phyloP scores from a whole-genome alignment of 805 yeast genomes.

The Candida ovalis region DNA sequence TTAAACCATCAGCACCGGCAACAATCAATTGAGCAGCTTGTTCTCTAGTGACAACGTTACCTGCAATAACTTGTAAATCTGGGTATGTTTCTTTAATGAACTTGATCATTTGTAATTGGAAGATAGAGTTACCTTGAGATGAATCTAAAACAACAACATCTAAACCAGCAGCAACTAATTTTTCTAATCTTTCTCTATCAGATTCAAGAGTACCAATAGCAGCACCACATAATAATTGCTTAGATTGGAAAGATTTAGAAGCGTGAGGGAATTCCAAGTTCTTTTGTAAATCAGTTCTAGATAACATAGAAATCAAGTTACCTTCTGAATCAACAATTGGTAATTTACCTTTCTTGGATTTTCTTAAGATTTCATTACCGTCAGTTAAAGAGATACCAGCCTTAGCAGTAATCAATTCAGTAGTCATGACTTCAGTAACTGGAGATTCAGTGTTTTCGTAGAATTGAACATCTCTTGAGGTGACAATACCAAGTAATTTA shows the following conservation, averaged over 20 bases:
- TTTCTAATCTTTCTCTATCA: slow-evolving; percentile 78
- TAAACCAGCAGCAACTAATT: slow-evolving; percentile 92
- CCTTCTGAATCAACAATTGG: slow-evolving; percentile 83
- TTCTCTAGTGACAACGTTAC: slow-evolving; percentile 98
- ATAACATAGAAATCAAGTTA: slow-evolving; percentile 79
- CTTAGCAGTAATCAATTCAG: slow-evolving; percentile 76
- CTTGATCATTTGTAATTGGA: slow-evolving; percentile 90
- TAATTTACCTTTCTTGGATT: slow-evolving; percentile 95
- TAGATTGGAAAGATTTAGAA: slow-evolving; percentile 86
- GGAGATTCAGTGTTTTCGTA: slow-evolving; percentile 63
- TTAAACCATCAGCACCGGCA: slow-evolving; percentile 96
- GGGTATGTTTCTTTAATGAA: slow-evolving; percentile 83
- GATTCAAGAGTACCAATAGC: slow-evolving; percentile 92
- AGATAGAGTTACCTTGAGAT: slow-evolving; percentile 94
- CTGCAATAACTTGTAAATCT: slow-evolving; percentile 85
- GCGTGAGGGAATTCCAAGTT: slow-evolving; percentile 92
- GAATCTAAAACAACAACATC: slow-evolving; percentile 96
- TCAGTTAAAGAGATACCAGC: slow-evolving; percentile 76
- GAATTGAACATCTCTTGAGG: slow-evolving; percentile 97
- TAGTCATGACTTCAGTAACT: slow-evolving; percentile 85
- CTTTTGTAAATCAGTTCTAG: slow-evolving; percentile 96
- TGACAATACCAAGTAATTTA: slow-evolving; percentile 89
- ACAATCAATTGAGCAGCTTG: slow-evolving; percentile 94
- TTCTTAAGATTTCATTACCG: slow-evolving; percentile 88
- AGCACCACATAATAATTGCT: slow-evolving; percentile 98